Base-by-base conservation (phyloP, 345 rosid species). In the Lepidium aucheri region DNA sequence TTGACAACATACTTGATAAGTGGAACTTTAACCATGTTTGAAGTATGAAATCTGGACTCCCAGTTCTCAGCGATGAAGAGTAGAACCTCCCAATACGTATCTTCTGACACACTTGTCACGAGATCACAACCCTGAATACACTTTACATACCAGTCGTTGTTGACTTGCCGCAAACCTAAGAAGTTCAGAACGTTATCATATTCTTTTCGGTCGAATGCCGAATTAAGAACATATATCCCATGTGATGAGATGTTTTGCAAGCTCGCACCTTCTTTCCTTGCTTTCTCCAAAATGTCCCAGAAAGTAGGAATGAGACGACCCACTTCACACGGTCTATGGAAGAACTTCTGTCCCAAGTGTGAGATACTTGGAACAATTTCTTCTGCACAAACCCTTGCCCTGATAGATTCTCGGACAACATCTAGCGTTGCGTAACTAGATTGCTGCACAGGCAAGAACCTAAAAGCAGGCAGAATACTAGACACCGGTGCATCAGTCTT, bases 221-320 rank as follows among this genome's bases (percentile, higher is more conserved):
- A 77, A 60, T 70, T 77, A 59, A 86, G 58, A 51, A 86, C 49
- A 42, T 65, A 69, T 6, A 67, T 61, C 4, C 86, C 89, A 51
- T 86, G 85, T 6, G 84, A 84, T 2, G 96, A 89, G n/a, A 89
- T 82, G 56, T 81, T 86, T 4, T 70, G 68, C 54, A 89, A 60
- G 71, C 79, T 79, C 7, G 85, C 73, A 15, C 84, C 83, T 54
- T 73, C 72, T 45, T 53, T 63, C 45, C 67, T 77, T n/a, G 96
- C 83, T 64, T 66, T 77, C 65, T 56, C 60, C 79, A 89, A 64
- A 28, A 86, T 75, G 45, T 73, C 58, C 96, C 89, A 74, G 46
- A 89, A 86, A 13, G 65, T 66, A 15, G 91, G 85, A 67, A 76
- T 46, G n/a, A 86, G 55, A 50, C 96, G 78, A 47, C 86, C 72